A percentile compares a stretch with the other conserved stretches of the same genome.
Conservation (phyloP, 2,329 filamentous ascomycete genomes). For the Teratosphaeria destructans region DNA sequence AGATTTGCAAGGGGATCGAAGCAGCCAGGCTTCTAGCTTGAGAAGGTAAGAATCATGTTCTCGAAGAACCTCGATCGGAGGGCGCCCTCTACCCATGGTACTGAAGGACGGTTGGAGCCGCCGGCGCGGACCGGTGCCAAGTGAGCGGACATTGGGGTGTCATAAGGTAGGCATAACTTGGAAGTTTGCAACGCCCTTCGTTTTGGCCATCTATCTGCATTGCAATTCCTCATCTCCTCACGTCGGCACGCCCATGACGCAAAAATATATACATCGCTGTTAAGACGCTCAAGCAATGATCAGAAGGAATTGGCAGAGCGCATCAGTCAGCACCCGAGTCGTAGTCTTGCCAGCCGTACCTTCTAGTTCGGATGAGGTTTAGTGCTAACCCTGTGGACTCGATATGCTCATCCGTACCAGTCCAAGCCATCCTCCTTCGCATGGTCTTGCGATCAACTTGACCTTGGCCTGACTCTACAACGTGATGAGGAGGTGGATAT, state of each 20-base stretch:
- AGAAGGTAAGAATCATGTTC: neutral
- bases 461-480: no score
- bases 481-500: no score
- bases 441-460: no score
- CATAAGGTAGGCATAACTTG: no score
- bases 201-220: no score
- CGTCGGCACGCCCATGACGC: no score
- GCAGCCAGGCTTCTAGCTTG: neutral
- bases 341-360: neutral
- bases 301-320: neutral
- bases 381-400: neutral
- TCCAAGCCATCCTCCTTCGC: neutral
- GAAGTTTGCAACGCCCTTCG: neutral
- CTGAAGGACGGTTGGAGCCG: neutral
- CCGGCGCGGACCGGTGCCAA: neutral
- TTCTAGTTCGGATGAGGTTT: neutral
- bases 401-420: neutral
- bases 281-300: neutral
- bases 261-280: neutral
- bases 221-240: no score
- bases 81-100: neutral
- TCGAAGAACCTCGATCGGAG: neutral
- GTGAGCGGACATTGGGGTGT: neutral
- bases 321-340: neutral
- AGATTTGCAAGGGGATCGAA: neutral